phyloP scores from a whole-genome alignment of 179 eudicot species.

The Beta lomatogona region DNA sequence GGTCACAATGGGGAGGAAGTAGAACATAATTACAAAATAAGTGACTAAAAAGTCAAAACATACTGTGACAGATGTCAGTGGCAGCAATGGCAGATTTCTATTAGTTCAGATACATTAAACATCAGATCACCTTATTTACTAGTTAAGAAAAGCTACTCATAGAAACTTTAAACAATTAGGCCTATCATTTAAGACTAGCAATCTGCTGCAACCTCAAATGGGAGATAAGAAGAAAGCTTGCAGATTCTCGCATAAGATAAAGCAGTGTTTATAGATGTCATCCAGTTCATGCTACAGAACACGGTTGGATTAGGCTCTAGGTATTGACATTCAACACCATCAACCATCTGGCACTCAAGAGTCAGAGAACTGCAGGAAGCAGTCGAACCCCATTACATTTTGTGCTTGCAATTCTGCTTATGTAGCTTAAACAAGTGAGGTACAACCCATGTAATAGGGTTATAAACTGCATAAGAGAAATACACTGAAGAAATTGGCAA shows the following conservation, averaged over 20 bases:
- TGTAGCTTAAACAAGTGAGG: neutral
- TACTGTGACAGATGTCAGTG: neutral
- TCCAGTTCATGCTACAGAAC: neutral
- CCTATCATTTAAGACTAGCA: neutral
- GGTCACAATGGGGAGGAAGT: neutral
- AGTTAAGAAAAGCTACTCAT: neutral
- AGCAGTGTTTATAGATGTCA: neutral
- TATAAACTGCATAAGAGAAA: too few species aligned
- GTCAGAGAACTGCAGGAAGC: neutral
- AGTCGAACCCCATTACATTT: neutral
- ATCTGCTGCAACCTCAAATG: neutral
- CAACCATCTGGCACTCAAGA: neutral
- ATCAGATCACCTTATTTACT: neutral
- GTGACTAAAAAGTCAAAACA: neutral
- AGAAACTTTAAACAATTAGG: neutral
- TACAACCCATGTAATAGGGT: neutral
- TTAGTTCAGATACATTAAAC: neutral
- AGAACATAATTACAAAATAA: neutral
- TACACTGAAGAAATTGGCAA: too few species aligned
- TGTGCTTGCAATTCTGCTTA: neutral
- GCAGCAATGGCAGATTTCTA: neutral
- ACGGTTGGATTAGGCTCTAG: neutral
- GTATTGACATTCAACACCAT: neutral
- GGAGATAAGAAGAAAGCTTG: too few species aligned
- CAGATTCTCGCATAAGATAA: conserved; percentile 1